Evolutionary conservation across 805 yeast genomes (phyloP).

Genomic region (Nakazawaea siamensis): DNA sequence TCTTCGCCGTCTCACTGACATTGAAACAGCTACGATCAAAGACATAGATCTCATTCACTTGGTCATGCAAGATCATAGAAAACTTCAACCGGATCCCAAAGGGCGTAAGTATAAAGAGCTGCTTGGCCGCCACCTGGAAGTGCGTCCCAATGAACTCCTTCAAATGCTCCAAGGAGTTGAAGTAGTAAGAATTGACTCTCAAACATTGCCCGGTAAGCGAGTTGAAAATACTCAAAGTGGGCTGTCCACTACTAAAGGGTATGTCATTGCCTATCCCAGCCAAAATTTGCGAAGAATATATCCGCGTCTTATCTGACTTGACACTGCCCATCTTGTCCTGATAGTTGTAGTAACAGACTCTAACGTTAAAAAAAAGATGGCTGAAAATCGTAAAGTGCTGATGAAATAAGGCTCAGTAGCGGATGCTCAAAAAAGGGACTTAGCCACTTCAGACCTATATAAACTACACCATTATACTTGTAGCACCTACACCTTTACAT

Average conservation of each 20-base stretch:
- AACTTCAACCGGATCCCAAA: constrained; percentile 56
- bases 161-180: constrained; percentile 32
- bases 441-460: no score
- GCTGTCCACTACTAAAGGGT: no score
- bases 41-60: constrained; percentile 47
- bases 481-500: no score
- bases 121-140: constrained; percentile 31
- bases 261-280: not conserved
- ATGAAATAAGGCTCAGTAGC: no score
- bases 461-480: no score
- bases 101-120: constrained; percentile 49
- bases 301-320: not conserved
- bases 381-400: no score
- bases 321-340: not conserved
- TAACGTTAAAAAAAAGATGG: no score
- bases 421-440: no score
- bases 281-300: constrained; percentile 1
- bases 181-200: constrained; percentile 27
- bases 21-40: constrained; percentile 55
- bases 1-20: constrained; percentile 9
- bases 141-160: constrained; percentile 30
- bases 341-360: no score
- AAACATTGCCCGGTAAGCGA: constrained; percentile 36
- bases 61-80: constrained; percentile 37
- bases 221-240: constrained; percentile 28